Evolutionary conservation across 1,139 yeast species (phyloP).

Genomic region (Lodderomyces orthopsilosis): DNA sequence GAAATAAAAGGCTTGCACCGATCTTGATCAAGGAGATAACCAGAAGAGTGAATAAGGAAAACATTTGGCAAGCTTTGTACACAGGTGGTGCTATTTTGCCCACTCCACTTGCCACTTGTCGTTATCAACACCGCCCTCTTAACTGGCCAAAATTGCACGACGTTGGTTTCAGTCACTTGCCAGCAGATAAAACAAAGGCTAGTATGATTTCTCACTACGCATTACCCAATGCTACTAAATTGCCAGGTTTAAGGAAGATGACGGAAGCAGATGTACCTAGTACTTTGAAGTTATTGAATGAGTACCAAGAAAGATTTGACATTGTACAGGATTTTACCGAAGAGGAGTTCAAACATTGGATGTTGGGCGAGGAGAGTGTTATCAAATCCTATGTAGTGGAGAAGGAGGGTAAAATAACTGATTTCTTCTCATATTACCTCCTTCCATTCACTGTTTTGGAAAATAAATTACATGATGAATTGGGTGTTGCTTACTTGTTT

Average conservation of each 20-base stretch:
- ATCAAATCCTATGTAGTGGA: conserved; percentile 81
- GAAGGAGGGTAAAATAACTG: conserved; percentile 67
- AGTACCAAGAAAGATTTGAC: conserved; percentile 69
- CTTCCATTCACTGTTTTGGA: conserved; percentile 84
- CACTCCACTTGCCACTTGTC: conserved; percentile 84
- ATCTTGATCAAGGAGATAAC: conserved; percentile 92
- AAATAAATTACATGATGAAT: conserved; percentile 58
- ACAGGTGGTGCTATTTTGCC: conserved; percentile 93
- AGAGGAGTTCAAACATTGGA: conserved; percentile 82
- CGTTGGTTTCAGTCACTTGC: conserved; percentile 84
- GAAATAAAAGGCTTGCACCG: conserved; percentile 94
- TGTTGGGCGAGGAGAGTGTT: conserved; percentile 54
- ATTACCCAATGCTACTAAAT: conserved; percentile 58
- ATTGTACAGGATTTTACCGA: conserved; percentile 64
- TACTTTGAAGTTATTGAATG: conserved; percentile 56
- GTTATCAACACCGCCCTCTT: conserved; percentile 92
- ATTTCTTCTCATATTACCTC: conserved; percentile 84
- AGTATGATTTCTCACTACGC: conserved; percentile 81
- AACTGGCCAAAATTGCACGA: conserved; percentile 89
- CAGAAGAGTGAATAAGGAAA: conserved; percentile 77
- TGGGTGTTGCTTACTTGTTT: conserved; percentile 85
- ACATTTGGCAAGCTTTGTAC: conserved; percentile 95
- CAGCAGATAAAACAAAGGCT: conserved; percentile 70
- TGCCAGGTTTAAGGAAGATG: conserved; percentile 67
- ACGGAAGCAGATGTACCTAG: conserved; percentile 58